Base-by-base conservation (phyloP, 495 filamentous ascomycete genomes). In the Entonaema liquescens region DNA sequence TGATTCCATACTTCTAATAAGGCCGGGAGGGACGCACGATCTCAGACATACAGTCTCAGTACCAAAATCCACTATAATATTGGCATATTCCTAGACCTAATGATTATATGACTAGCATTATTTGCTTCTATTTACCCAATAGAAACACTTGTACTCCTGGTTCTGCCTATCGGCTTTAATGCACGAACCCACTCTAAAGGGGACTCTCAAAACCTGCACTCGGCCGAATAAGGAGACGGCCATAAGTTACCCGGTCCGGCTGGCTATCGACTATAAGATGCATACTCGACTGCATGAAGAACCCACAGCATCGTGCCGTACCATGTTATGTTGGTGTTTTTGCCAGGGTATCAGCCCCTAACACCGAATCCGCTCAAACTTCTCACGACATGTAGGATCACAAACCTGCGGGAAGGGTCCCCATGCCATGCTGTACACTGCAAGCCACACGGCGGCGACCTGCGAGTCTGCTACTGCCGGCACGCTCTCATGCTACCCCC, bases 331-430 rank as follows among this genome's bases (percentile, higher is more conserved):
- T n/a, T 42, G 8, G 17, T 7, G 11, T 33, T 7, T 47, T 7
- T 47, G 40, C 42, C 42, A 47, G 23, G 42, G 42, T 4, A 21
- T 3, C 6, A 19, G 6, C 12, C 12, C 17, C 19, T 47, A 23
- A 47, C 42, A 21, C 59, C 58, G 59, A 28, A 33, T 54, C 56
- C 60, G 56, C 47, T 53, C 25, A 47, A 26, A 29, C 15, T 59
- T 52, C 29, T 31, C 42, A 38, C 40, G 33, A 21, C 40, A 28
- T 8, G 53, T 57, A 40, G 7, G 19, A 23, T 64, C 26, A 44
- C 63, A 54, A 36, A 35, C 49, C 59, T 61, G 60, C 55, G 60
- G 29, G 44, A 72, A 63, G 64, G 69, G 59, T 64, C 49, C 59
- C 64, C 6, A 33, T 7, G 31, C 61, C 59, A 59, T 67, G 64